Evolutionary conservation across 306 rosid species (phyloP), one percentile per base, ranked within the genome.

Genomic region (Cucumis cinereus): DNA sequence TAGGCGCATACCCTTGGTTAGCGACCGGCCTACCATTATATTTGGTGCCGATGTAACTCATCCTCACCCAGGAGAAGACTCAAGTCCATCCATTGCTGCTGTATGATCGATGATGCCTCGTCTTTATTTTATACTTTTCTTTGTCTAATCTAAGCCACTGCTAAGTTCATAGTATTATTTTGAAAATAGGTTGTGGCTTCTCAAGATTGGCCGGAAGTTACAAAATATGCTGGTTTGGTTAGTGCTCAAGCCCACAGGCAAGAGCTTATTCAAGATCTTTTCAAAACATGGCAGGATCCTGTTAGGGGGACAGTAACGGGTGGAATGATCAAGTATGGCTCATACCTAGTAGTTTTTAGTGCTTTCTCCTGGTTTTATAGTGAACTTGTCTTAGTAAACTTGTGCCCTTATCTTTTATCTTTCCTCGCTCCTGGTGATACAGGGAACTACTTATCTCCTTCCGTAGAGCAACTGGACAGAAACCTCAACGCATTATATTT

Each of bases 1-100:
- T 12, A 82, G 97, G 20, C 92, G 93, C 50, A 95, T 95, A 67
- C 99, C 99, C 6, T 77, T 92, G 23, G 99, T 95, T 33, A 90
- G 96, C 13, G 99, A 95, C 71, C 83, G 93, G 10, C 99, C 99
- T 7, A 95, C 99, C 4, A 95, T 95, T 41, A 95, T 95, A 35
- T 95, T 95, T 81, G 99, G 99, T 54, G 99, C 99, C 76, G 99
- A 95, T 82, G 99, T 95, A 13, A 95, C 99, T 38, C 99, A 95
- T 84, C 99, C 99, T 38, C 99, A 90, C 73, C 99, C 99, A 26
- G 99, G 99, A 53, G 99, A 95, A 88, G 99, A 95, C 83, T 89
- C 96, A 1, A 95, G 99, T 60, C 97, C 99, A 1, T 95, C 99
- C 1, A 92, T 95, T 23, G 98, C 99, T 12, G 99, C 99, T 26